These are phyloP conservation scores for Spathaspora passalidarum DNA, from an alignment of 805 yeast species.

Conservation along the genomic window DNA sequence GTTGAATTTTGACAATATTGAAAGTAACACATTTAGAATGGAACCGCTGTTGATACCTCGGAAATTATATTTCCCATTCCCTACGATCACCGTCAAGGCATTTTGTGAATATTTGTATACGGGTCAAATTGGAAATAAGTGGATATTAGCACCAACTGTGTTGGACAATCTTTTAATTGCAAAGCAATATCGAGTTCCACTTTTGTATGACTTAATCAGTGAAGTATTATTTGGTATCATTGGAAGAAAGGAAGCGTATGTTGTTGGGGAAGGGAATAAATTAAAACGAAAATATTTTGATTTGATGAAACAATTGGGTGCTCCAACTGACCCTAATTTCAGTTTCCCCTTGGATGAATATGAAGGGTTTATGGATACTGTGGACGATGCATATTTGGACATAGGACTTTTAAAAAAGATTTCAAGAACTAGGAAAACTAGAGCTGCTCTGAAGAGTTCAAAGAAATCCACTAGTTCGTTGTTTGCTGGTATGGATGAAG, in stretches of 20 bases:
- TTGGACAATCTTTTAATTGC: conserved; percentile 62
- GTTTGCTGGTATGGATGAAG: conserved; percentile 2
- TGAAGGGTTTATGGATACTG: conserved; percentile 53
- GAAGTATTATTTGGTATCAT: conserved; percentile 70
- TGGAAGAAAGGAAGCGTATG: conserved; percentile 60
- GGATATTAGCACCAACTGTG: conserved; percentile 69
- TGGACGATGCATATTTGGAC: conserved; percentile 67
- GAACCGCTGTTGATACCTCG: conserved; percentile 70
- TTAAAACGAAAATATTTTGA: conserved; percentile 22
- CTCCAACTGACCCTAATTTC: conserved; percentile 20
- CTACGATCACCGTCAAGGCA: conserved; percentile 58
- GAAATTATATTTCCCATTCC: conserved; percentile 64
- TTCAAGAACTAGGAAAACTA: conserved; percentile 24
- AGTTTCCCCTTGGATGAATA: conserved; percentile 47
- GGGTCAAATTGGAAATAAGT: conserved; percentile 74
- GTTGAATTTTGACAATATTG: conserved; percentile 31
- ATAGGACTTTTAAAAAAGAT: conserved; percentile 49
- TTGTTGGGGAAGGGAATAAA: conserved; percentile 38
- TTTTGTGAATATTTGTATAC: conserved; percentile 72
- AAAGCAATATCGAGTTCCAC: conserved; percentile 64
- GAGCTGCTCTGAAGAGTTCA: conserved; percentile 8
- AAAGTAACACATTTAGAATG: conserved; percentile 32
- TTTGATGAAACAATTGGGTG: conserved; percentile 15
- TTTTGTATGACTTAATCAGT: conserved; percentile 63
- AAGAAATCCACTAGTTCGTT: conserved; percentile 2